Evolutionary conservation across 1,139 yeast species (phyloP).

Genomic region (Pneumocystis jirovecii): DNA sequence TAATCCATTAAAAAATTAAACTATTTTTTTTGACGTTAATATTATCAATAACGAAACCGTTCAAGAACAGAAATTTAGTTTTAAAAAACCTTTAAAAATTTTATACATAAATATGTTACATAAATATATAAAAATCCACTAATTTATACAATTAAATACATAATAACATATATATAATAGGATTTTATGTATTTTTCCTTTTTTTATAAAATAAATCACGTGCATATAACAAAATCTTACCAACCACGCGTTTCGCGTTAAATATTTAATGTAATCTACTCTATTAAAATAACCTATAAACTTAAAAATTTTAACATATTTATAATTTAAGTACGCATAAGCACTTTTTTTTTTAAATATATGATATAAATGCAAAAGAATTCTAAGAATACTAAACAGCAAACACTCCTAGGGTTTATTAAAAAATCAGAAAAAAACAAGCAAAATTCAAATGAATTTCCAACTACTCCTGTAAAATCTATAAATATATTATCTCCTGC

Average conservation of each 20-base stretch:
- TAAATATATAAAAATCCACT: too few relatives aligned
- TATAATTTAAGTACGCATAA: background rate
- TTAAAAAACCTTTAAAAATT: too few relatives aligned
- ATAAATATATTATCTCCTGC: background rate
- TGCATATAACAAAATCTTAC: background rate
- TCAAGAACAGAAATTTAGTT: background rate
- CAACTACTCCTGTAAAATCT: background rate
- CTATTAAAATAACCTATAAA: too few relatives aligned
- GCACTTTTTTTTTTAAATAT: background rate
- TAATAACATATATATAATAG: too few relatives aligned
- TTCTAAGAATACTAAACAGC: background rate
- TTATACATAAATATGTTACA: too few relatives aligned
- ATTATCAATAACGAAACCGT: background rate
- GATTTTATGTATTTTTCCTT: too few relatives aligned
- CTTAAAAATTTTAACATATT: background rate
- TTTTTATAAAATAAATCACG: background rate
- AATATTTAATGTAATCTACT: too few relatives aligned
- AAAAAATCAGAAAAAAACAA: background rate
- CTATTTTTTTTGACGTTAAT: background rate
- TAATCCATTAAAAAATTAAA: background rate
- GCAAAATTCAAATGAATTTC: background rate
- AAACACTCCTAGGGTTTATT: background rate
- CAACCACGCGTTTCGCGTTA: background rate
- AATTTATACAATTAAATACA: background rate
- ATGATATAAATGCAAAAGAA: background rate